phyloP scores from a whole-genome alignment of 176 grass and related monocot species.

The Pharus latifolius region DNA sequence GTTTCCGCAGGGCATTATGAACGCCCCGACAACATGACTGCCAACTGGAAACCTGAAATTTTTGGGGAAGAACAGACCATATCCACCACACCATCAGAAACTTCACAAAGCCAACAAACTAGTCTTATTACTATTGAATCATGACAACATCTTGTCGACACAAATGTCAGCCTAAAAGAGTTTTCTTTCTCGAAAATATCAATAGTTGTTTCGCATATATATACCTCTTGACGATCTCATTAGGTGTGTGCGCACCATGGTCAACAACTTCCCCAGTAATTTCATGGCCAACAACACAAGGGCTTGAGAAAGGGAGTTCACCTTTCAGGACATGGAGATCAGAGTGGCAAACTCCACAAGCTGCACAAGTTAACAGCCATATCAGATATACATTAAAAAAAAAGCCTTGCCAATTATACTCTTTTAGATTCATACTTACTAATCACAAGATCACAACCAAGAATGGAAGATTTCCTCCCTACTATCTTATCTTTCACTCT shows the following conservation, averaged over 20 bases:
- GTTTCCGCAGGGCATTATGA: slow-evolving; percentile 99
- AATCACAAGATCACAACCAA: too few relatives aligned
- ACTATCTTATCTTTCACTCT: too few relatives aligned
- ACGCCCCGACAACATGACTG: slow-evolving; percentile 92
- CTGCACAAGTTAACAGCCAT: slow-evolving; percentile 27
- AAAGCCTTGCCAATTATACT: background rate
- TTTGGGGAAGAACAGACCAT: background rate
- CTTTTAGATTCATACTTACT: too few relatives aligned
- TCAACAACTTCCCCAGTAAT: slow-evolving; percentile 97
- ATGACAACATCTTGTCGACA: background rate
- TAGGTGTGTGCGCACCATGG: slow-evolving; percentile 62
- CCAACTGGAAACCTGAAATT: slow-evolving; percentile 75
- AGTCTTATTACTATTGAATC: background rate
- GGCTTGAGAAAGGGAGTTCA: slow-evolving; percentile 77
- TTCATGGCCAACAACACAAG: slow-evolving; percentile 91
- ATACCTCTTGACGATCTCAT: slow-evolving; percentile 59
- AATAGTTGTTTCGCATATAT: background rate
- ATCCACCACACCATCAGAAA: background rate
- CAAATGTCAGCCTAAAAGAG: background rate
- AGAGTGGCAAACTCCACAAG: slow-evolving; percentile 85
- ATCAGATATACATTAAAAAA: background rate
- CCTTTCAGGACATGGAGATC: slow-evolving; percentile 98
- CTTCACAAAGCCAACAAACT: background rate
- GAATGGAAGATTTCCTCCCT: too few relatives aligned
- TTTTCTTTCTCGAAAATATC: background rate